Base-by-base conservation (phyloP, 805 yeast genomes). In the Ogataea angusta region DNA sequence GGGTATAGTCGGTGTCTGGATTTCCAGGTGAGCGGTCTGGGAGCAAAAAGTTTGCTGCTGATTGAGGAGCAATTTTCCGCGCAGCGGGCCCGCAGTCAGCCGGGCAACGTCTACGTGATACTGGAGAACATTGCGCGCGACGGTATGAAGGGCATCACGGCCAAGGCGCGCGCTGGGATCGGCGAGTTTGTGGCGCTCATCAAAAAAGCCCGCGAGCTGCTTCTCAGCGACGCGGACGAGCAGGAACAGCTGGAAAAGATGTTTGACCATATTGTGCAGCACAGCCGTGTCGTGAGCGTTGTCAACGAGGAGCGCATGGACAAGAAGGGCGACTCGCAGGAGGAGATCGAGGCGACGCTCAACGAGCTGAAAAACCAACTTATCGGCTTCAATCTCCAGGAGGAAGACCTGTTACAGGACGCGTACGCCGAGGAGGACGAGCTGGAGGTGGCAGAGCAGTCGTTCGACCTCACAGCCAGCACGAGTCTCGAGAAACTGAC, bases 11-110 rank as follows among this genome's bases (percentile, higher is more conserved):
- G 87, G 24, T 69, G 82, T 1, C 46, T 89, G 19, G 72, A 75
- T 32, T 68, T 67, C 38, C 91, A 90, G 1, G 68, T 78, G 26
- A 63, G 82, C 41, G 90, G 93, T 0, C 54, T 88, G 8, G 96
- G 96, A 0, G 69, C 65, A 1, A 72, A 72, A 25, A 64, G 82
- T 0, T 33, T 54, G 25, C 32, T 33, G n/a, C 32, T 38, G 10
- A 45, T 60, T 9, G 61, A 58, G 39, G 30, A 40, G 1, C 34
- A 26, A 16, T 43, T 43, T 31, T 18, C 36, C 21, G 34, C 28
- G 17, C 38, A 34, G 18, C 38, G 45, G 18, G 32, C 34, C 3
- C 14, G 24, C 12, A 43, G 44, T 7, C 36, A 38, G 17, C 40
- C 40, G 10, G 38, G 41, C 12, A 47, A 40, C 23, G 44, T 46